A percentile compares a stretch with the other conserved stretches of the same genome.
Conservation (phyloP, 2,329 filamentous ascomycete species). For the Claviceps capensis region DNA sequence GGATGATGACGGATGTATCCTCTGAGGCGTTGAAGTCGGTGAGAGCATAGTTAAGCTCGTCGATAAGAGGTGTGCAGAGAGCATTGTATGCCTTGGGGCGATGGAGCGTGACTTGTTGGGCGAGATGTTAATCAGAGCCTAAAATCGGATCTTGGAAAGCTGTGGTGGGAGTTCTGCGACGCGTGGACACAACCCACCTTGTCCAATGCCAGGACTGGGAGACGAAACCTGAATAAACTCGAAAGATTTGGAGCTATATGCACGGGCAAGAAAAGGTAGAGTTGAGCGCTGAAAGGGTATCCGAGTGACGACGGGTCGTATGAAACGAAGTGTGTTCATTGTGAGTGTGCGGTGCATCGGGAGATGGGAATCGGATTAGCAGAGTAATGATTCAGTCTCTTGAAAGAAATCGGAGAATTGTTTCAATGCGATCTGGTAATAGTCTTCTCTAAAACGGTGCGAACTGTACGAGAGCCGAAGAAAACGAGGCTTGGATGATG, state of each 20-base stretch:
- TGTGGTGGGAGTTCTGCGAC: neutral
- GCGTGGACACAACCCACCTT: conserved; percentile 45
- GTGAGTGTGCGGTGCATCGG: conserved; percentile 4
- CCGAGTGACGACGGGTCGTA: conserved; percentile 41
- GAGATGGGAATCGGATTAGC: neutral
- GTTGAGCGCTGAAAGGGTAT: conserved; percentile 38
- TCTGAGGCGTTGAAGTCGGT: conserved; percentile 54
- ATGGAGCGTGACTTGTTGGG: conserved; percentile 65
- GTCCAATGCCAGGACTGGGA: conserved; percentile 77
- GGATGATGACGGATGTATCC: conserved; percentile 59
- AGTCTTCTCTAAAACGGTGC: neutral
- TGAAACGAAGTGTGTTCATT: conserved; percentile 42
- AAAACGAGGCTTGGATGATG: neutral
- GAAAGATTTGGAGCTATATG: conserved; percentile 46
- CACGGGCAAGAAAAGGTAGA: conserved; percentile 40
- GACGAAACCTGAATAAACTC: conserved; percentile 72
- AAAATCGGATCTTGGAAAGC: no score
- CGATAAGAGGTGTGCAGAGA: conserved; percentile 78
- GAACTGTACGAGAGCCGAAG: neutral
- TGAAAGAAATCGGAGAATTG: neutral
- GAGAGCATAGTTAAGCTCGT: conserved; percentile 74
- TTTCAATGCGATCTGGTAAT: neutral
- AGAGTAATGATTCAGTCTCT: neutral
- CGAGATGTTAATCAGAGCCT: neutral
- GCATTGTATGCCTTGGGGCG: conserved; percentile 94